These are phyloP conservation scores for Chrysosporium keratinophilum DNA, from an alignment of 2,329 filamentous ascomycete species.

Conservation along the genomic window DNA sequence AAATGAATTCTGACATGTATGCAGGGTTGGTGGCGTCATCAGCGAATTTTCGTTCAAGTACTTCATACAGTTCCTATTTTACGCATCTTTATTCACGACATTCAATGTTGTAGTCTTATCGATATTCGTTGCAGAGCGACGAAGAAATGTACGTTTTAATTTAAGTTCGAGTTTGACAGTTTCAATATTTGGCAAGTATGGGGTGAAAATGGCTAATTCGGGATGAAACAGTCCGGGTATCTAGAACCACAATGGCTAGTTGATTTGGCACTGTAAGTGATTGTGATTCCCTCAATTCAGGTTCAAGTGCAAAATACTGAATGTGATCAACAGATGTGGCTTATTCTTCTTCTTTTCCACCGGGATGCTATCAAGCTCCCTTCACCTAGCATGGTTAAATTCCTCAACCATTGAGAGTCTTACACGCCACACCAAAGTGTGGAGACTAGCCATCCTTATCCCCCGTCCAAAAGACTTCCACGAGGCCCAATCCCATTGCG, in stretches of 20 bases:
- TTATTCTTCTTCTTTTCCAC: slow-evolving; percentile 73
- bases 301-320: slow-evolving; percentile 1
- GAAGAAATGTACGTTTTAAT: slow-evolving; percentile 32
- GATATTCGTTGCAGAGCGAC: slow-evolving; percentile 51
- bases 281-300: background rate
- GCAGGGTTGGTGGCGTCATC: slow-evolving; percentile 81
- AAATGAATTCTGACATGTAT: background rate
- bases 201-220: slow-evolving; percentile 13
- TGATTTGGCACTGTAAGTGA: slow-evolving; percentile 49
- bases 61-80: slow-evolving; percentile 78
- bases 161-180: background rate
- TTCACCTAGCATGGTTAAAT: slow-evolving; percentile 61
- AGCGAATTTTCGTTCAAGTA: slow-evolving; percentile 81
- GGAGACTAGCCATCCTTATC: slow-evolving; percentile 65
- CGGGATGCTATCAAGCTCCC: slow-evolving; percentile 64
- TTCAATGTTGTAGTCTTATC: slow-evolving; percentile 55
- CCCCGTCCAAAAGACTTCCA: slow-evolving; percentile 37
- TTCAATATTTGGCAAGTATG: too few relatives aligned
- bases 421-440: slow-evolving; percentile 49
- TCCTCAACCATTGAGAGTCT: slow-evolving; percentile 77
- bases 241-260: slow-evolving; percentile 55
- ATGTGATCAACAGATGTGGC: slow-evolving; percentile 36
- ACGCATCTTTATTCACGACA: slow-evolving; percentile 57
- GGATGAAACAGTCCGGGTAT: slow-evolving; percentile 23
- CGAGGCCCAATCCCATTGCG: slow-evolving; percentile 29